A percentile compares a stretch with the other conserved stretches of the same genome.
These are phyloP conservation scores for Sporothrix pallida DNA, from an alignment of 2,329 filamentous ascomycete species.

Conservation along the genomic window DNA sequence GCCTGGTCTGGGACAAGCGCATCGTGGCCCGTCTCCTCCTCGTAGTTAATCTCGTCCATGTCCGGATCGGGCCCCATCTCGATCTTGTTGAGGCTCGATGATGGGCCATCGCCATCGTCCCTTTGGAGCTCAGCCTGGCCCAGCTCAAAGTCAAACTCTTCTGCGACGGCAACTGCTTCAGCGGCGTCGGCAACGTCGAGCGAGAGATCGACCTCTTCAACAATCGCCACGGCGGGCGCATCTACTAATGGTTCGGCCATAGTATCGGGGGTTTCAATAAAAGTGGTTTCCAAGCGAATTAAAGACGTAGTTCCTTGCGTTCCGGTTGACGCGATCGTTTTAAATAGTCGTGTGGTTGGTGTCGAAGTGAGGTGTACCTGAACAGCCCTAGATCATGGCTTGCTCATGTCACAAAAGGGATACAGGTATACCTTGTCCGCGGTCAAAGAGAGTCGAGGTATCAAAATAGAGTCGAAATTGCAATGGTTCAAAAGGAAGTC, in stretches of 20 bases:
- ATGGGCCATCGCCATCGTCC: slow-evolving; percentile 30
- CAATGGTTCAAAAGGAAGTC: not conserved
- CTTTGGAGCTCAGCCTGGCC: slow-evolving; percentile 33
- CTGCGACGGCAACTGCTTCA: slow-evolving; percentile 36
- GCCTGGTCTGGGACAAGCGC: not conserved
- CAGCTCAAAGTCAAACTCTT: slow-evolving; percentile 46
- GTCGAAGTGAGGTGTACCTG: not conserved
- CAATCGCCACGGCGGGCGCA: slow-evolving; percentile 24
- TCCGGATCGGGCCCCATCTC: slow-evolving; percentile 32
- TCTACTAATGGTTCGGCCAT: slow-evolving; percentile 39
- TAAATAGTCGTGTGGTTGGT: not conserved
- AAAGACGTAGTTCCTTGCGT: not conserved
- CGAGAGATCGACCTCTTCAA: slow-evolving; percentile 39
- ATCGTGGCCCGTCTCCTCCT: slow-evolving; percentile 33
- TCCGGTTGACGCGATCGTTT: not conserved
- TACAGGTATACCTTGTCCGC: not conserved
- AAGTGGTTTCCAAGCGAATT: not conserved
- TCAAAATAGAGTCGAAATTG: not conserved
- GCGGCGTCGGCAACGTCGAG: slow-evolving; percentile 35
- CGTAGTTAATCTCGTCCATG: slow-evolving; percentile 37
- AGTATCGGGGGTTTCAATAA: not conserved
- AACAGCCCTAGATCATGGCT: not conserved
- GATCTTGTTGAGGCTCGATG: slow-evolving; percentile 23
- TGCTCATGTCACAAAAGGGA: not conserved
- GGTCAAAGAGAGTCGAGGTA: not conserved